A percentile compares a stretch with the other conserved stretches of the same genome.
Evolutionary conservation across 2,329 filamentous ascomycete species (phyloP).

Genomic region (Plectosphaerella plurivora): DNA sequence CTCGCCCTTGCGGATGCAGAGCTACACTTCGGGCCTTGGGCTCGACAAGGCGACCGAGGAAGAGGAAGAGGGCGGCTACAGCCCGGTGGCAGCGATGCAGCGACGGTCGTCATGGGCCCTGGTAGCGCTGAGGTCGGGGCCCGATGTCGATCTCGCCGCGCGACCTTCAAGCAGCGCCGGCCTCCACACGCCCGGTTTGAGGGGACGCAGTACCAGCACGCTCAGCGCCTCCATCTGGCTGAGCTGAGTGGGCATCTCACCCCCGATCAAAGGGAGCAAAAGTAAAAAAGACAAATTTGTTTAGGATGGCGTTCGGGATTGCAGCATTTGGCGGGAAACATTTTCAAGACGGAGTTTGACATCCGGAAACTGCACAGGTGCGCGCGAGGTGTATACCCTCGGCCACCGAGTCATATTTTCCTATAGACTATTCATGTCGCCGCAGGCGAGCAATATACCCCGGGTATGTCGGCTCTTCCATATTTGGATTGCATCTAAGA

Average conservation of each 20-base stretch:
- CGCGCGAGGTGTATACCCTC: no score
- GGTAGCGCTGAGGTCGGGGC: neutral
- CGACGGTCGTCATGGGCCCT: neutral
- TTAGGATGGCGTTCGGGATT: no score
- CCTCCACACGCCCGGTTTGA: neutral
- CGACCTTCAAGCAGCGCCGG: neutral
- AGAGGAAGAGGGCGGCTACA: neutral
- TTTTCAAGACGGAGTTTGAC: no score
- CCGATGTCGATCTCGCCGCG: neutral
- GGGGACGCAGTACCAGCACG: neutral
- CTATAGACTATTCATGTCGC: no score
- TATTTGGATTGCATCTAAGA: neutral
- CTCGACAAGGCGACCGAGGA: neutral
- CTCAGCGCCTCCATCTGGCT: neutral
- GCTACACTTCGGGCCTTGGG: neutral
- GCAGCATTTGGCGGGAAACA: no score
- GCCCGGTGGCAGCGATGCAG: neutral
- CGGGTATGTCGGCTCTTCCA: neutral
- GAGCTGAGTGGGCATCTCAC: neutral
- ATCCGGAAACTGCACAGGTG: no score
- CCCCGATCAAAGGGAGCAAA: no score
- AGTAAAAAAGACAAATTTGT: no score
- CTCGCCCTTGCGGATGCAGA: conserved; percentile 1
- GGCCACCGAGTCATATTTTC: no score
- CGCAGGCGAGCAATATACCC: no score